A percentile compares a stretch with the other conserved stretches of the same genome.
Evolutionary conservation across 2,329 filamentous ascomycete genomes (phyloP).

Genomic region (Trichophyton mentagrophytes): DNA sequence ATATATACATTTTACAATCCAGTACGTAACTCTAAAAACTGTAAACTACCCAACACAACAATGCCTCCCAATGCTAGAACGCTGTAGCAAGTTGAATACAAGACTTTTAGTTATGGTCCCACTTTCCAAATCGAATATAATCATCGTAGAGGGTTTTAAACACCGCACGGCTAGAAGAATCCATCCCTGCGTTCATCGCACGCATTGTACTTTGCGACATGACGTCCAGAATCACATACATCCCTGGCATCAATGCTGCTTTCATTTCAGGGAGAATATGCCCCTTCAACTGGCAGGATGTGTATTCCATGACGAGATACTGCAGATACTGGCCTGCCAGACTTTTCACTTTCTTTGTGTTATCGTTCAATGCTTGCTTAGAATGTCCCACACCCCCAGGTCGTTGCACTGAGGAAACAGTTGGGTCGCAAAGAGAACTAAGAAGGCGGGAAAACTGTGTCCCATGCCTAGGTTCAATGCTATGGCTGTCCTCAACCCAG

Average conservation of each 20-base stretch:
- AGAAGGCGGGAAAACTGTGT: conserved; percentile 43
- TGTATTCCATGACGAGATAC: conserved; percentile 46
- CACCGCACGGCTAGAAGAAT: conserved; percentile 39
- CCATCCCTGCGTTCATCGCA: conserved; percentile 40
- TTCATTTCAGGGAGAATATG: conserved; percentile 41
- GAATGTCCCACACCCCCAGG: conserved; percentile 23
- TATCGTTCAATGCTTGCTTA: conserved; percentile 42
- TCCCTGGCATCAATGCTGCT: conserved; percentile 38
- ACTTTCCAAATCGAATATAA: conserved; percentile 36
- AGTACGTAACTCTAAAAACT: neutral
- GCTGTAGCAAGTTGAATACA: neutral
- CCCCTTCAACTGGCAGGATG: conserved; percentile 39
- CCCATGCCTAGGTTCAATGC: conserved; percentile 33
- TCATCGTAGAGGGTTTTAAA: conserved; percentile 43
- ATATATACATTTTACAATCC: neutral
- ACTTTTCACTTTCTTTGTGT: conserved; percentile 46
- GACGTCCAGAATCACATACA: conserved; percentile 42
- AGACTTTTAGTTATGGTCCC: conserved; percentile 31
- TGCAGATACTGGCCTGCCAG: conserved; percentile 46
- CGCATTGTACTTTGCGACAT: conserved; percentile 40
- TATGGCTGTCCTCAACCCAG: conserved; percentile 13
- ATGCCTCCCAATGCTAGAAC: neutral
- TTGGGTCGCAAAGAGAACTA: conserved; percentile 49
- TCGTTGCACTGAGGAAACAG: conserved; percentile 41
- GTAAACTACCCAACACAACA: neutral